These are phyloP conservation scores for Nothomitra cinnamomea DNA, from an alignment of 2,329 filamentous ascomycete species.

Conservation along the genomic window DNA sequence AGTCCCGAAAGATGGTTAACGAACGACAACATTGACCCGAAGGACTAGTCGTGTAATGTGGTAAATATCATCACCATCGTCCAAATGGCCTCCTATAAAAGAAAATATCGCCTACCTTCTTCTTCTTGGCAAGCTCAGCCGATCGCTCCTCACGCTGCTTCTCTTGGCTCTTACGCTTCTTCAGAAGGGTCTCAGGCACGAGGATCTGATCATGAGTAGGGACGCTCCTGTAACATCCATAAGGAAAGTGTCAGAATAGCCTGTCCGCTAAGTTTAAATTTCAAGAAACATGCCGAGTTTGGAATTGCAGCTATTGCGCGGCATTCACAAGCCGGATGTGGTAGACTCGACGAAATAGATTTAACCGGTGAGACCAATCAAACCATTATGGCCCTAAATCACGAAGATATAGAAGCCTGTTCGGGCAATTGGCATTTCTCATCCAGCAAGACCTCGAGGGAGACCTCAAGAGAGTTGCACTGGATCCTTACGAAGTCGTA, in stretches of 20 bases:
- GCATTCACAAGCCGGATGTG: slow-evolving; percentile 70
- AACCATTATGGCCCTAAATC: neutral
- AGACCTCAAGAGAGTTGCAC: slow-evolving; percentile 35
- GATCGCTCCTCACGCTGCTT: slow-evolving; percentile 86
- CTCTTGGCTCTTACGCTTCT: slow-evolving; percentile 99
- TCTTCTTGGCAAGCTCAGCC: slow-evolving; percentile 68
- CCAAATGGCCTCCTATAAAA: slow-evolving; percentile 5
- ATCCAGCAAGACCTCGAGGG: slow-evolving; percentile 60
- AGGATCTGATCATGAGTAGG: slow-evolving; percentile 90
- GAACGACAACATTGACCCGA: slow-evolving; percentile 87
- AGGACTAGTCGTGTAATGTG: slow-evolving; percentile 80
- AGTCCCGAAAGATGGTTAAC: slow-evolving; percentile 99
- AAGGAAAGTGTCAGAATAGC: slow-evolving; percentile 50
- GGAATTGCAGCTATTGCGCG: slow-evolving; percentile 83
- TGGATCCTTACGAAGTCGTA: slow-evolving; percentile 16
- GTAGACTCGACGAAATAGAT: slow-evolving; percentile 65
- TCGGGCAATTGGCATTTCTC: slow-evolving; percentile 28
- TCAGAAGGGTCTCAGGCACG: slow-evolving; percentile 97
- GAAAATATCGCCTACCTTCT: slow-evolving; percentile 51
- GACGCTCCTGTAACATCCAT: slow-evolving; percentile 48
- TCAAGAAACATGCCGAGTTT: slow-evolving; percentile 62
- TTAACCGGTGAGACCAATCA: slow-evolving; percentile 55
- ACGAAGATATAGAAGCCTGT: neutral
- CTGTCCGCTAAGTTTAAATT: slow-evolving; percentile 48
- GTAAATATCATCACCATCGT: slow-evolving; percentile 72